Percentiles rank a stretch among this genome's conserved stretches.
phyloP scores from a whole-genome alignment of 1,139 yeast genomes.

The Taphrina communis region DNA sequence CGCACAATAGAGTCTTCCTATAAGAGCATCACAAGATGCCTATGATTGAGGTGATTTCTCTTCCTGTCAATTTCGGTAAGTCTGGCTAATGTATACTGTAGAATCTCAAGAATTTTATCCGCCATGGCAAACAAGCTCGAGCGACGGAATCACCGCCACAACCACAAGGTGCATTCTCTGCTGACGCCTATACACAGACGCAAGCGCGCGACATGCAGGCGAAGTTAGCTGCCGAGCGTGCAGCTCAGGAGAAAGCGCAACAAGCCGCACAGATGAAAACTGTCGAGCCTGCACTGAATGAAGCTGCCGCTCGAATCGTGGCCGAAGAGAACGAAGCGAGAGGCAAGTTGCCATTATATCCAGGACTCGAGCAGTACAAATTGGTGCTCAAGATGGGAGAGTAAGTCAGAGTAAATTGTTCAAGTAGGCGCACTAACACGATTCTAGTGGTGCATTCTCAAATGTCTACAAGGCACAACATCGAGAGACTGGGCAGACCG shows the following conservation, averaged over 20 bases:
- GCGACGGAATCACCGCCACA: conserved; percentile 29
- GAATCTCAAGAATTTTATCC: conserved; percentile 77
- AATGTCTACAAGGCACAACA: conserved; percentile 77
- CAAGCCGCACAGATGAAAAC: conserved; percentile 27
- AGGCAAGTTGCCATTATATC: conserved; percentile 56
- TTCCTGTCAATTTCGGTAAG: neutral
- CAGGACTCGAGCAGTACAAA: conserved; percentile 56
- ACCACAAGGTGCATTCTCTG: conserved; percentile 29
- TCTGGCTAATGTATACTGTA: conserved; percentile 45
- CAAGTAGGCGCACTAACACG: too few relatives aligned
- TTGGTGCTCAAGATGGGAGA: conserved; percentile 58
- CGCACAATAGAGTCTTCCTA: neutral
- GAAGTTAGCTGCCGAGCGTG: conserved; percentile 23
- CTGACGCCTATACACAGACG: conserved; percentile 13
- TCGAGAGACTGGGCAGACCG: conserved; percentile 56
- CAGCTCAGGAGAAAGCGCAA: conserved; percentile 17
- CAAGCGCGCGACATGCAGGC: conserved; percentile 13
- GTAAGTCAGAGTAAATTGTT: conserved; percentile 41
- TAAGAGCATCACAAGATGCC: conserved; percentile 27
- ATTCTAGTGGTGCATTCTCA: conserved; percentile 90
- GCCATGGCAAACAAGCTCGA: conserved; percentile 80
- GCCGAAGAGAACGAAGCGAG: conserved; percentile 62
- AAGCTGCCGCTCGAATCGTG: conserved; percentile 63
- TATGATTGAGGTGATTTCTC: conserved; percentile 33
- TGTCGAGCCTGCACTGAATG: conserved; percentile 48